Conservation (phyloP, 140 eudicot genomes). For the Erigeron philadelphicus region DNA sequence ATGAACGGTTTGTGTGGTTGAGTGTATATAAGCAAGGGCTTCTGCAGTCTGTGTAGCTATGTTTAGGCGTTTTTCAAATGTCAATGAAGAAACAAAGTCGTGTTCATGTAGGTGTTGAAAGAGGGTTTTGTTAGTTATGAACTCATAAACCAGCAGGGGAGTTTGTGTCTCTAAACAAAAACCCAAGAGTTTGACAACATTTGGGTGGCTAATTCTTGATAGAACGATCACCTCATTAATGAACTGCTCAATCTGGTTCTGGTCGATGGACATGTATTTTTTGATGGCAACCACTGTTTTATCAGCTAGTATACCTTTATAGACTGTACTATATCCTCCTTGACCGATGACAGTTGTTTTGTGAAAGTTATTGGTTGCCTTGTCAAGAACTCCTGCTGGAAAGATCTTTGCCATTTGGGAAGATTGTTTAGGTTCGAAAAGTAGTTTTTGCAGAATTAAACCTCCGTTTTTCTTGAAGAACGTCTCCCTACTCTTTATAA, state of each 20-base stretch:
- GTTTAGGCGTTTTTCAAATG: slow-evolving; percentile 28
- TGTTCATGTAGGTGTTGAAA: slow-evolving; percentile 41
- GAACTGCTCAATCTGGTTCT: slow-evolving; percentile 41
- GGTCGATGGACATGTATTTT: slow-evolving; percentile 34
- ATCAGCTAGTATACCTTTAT: slow-evolving; percentile 29
- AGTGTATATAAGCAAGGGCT: slow-evolving; percentile 35
- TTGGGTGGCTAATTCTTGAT: slow-evolving; percentile 41
- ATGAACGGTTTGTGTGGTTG: slow-evolving; percentile 37
- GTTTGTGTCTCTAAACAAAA: slow-evolving; percentile 41
- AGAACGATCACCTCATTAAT: slow-evolving; percentile 49
- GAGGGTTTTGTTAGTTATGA: slow-evolving; percentile 40
- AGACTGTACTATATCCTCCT: slow-evolving; percentile 33
- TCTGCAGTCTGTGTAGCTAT: slow-evolving; percentile 30
- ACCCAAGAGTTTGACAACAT: slow-evolving; percentile 35
- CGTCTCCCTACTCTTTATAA: slow-evolving; percentile 24
- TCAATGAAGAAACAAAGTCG: slow-evolving; percentile 21
- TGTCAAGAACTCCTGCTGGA: slow-evolving; percentile 29
- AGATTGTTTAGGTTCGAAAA: slow-evolving; percentile 21
- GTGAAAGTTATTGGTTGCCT: slow-evolving; percentile 35
- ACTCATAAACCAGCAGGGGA: slow-evolving; percentile 41
- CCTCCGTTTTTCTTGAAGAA: slow-evolving; percentile 44
- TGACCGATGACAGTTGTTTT: slow-evolving; percentile 26
- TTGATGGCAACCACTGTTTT: slow-evolving; percentile 29
- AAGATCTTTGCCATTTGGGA: slow-evolving; percentile 24
- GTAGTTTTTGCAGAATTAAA: slow-evolving; percentile 32